These are phyloP conservation scores for Tuber melanosporum DNA, from an alignment of 495 filamentous ascomycete genomes.

Conservation along the genomic window DNA sequence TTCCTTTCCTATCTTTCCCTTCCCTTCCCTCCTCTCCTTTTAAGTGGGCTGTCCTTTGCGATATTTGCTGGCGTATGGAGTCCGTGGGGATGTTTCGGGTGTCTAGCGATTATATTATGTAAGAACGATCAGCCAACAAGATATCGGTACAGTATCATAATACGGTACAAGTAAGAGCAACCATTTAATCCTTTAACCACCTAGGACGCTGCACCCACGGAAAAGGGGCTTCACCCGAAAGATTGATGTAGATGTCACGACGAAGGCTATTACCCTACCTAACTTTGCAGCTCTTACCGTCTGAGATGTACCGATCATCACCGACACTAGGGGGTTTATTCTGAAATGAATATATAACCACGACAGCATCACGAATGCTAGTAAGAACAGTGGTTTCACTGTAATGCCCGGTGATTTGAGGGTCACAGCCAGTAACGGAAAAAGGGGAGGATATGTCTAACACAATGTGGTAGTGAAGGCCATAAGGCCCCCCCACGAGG, in stretches of 20 bases:
- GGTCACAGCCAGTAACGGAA: background rate
- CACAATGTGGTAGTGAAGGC: background rate
- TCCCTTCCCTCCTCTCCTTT: background rate
- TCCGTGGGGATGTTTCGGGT: background rate
- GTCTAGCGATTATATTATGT: background rate
- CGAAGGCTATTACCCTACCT: background rate
- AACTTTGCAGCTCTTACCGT: background rate
- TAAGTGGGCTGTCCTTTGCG: background rate
- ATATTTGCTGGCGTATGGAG: background rate
- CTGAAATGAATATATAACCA: background rate
- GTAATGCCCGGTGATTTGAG: background rate
- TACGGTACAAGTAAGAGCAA: background rate
- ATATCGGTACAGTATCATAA: background rate
- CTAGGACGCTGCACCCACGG: background rate
- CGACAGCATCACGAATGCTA: background rate
- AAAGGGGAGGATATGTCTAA: background rate
- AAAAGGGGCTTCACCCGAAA: background rate
- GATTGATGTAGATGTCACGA: background rate
- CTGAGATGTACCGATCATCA: background rate
- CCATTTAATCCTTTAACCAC: background rate
- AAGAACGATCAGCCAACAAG: background rate
- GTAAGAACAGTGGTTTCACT: background rate
- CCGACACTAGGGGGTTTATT: background rate
- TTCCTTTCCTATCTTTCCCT: background rate
- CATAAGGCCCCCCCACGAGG: background rate